Percentiles rank a stretch among this genome's conserved stretches.
phyloP scores from a whole-genome alignment of 2,329 filamentous ascomycete species.

The Hypoxylon sp. region DNA sequence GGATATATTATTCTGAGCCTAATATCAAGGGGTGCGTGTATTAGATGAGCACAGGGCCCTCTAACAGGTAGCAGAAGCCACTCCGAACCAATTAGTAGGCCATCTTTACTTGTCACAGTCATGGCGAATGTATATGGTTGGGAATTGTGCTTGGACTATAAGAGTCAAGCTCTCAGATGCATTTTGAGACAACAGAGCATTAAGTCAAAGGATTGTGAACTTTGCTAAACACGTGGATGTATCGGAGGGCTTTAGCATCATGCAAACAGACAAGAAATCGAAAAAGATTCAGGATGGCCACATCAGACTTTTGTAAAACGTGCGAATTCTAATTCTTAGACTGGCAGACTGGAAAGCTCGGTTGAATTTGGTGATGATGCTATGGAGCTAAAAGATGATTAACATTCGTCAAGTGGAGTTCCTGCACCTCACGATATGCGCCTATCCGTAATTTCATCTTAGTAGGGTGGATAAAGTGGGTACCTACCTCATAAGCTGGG shows the following conservation, averaged over 20 bases:
- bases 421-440: not conserved
- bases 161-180: slow-evolving; percentile 3
- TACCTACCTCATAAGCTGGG: too few species aligned
- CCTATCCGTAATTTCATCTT: not conserved
- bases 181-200: not conserved
- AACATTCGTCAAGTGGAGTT: not conserved
- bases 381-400: not conserved
- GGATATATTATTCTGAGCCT: too few species aligned
- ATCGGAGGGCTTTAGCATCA: not conserved
- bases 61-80: slow-evolving; percentile 1
- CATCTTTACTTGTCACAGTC: not conserved
- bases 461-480: too few species aligned
- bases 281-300: not conserved
- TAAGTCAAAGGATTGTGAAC: slow-evolving; percentile 1
- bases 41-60: too few species aligned
- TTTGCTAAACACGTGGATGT: slow-evolving; percentile 1
- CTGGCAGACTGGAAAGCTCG: not conserved
- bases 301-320: too few species aligned
- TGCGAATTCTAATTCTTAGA: too few species aligned
- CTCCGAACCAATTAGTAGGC: not conserved
- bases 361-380: not conserved
- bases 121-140: not conserved
- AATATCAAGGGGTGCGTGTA: not conserved
- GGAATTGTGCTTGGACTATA: slow-evolving; percentile 4
- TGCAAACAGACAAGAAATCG: slow-evolving; percentile 8